Base-by-base conservation (phyloP, 108 stramenopile genomes). In the Thalassiosira profunda region DNA sequence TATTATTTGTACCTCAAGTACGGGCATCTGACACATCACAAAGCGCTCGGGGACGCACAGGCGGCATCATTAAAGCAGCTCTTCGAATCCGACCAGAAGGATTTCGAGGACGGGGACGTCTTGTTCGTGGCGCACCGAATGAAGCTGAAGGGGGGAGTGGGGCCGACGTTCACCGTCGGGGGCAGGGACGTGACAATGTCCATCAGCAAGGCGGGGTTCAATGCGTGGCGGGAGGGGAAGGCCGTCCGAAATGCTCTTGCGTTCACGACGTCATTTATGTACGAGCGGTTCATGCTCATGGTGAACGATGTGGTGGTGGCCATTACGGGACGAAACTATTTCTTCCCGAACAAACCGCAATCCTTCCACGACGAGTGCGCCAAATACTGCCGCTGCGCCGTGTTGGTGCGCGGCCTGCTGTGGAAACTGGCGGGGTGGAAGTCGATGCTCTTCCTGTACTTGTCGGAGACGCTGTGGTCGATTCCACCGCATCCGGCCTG, bases 81-180 rank as follows among this genome's bases (percentile, higher is more conserved):
- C n/a, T 92, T 92, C 53, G 74, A 84, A 42, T 89, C 87, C 9
- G 28, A 73, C 38, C 56, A 79, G 61, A 53, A 26, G 11, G 80
- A 85, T 23, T 92, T 92, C 73, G 91, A 92, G 70, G 91, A 92
- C 64, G 91, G 91, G 3, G 91, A 92, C 72, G 80, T 92, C 2
- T 56, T 92, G 31, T 92, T 92, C 67, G 88, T 87, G 26, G 79
- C 91, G 11, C 91, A 92, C 79, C 58, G 91, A n/a, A 88, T 89
- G 87, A 89, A 89, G 23, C 69, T 89, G 3, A 71, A 77, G 63
- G 87, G 87, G 0, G 72, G 65, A n/a, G 78, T 81, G 30, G 91
- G 86, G 40, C 90, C 90, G 25, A 67, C 44, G 20, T 78, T 90
- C 54, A 29, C 25, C 0, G 35, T 64, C 64, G 66, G 72, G 25